These are phyloP conservation scores for Candida montana DNA, from an alignment of 805 yeast species.

Conservation along the genomic window DNA sequence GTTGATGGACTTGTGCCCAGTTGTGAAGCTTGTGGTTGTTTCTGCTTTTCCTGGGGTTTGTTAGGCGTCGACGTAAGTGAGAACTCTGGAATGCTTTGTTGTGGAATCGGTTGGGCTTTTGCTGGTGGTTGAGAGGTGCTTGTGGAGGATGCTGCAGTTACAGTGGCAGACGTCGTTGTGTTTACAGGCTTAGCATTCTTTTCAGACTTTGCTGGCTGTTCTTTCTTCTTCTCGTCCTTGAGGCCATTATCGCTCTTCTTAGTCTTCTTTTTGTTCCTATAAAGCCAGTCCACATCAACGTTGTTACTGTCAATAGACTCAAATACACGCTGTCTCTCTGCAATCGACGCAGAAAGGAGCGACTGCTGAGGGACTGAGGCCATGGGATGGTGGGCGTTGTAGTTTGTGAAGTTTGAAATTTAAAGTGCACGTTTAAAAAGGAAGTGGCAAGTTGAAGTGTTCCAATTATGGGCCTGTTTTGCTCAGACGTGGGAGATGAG, in stretches of 20 bases:
- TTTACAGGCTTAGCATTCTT: no score
- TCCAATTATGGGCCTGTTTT: no score
- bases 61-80: no score
- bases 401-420: no score
- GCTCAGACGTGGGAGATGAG: no score
- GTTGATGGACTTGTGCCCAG: conserved; percentile 5
- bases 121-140: no score
- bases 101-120: no score
- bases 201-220: background rate
- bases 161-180: background rate
- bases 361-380: background rate
- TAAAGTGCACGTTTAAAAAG: no score
- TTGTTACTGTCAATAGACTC: background rate
- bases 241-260: conserved; percentile 13
- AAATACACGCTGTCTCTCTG: background rate
- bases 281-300: conserved; percentile 79
- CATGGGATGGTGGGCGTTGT: background rate
- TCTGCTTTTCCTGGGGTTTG: conserved; percentile 2
- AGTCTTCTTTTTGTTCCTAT: conserved; percentile 62
- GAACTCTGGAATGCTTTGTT: no score
- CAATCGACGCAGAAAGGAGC: background rate
- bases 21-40: conserved; percentile 10
- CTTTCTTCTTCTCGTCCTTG: background rate
- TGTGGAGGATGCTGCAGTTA: background rate
- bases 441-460: no score